Evolutionary conservation across 352 stramenopile genomes (phyloP), one percentile per base, ranked within the genome.

Genomic region (Phytophthora tentaculata): DNA sequence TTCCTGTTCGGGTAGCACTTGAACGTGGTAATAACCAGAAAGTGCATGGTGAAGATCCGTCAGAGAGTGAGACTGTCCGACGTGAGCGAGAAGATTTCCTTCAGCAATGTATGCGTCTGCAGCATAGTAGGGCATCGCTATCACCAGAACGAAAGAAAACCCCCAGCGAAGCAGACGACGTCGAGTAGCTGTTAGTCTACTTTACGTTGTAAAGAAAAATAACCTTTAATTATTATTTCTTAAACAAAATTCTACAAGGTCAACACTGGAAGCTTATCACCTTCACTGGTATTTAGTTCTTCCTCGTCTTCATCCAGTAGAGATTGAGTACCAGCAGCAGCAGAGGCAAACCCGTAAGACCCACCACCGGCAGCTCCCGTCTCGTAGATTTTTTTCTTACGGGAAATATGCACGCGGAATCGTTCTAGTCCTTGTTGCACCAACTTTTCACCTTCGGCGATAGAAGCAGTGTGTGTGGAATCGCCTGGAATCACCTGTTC

Each of bases 381-480:
- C 28, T 76, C 61, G 57, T 81, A 78, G 41, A 73, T 56, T 32
- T 74, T 78, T 47, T 78, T 80, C 50, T 73, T 76, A 29, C 73
- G 67, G 1, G 72, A 70, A 23, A 86, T 76, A 12, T 77, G 41
- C 26, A 68, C 63, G 13, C 50, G 67, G 41, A 81, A 76, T 37
- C 71, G 73, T 50, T 88, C 84, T 12, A 89, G 60, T 5, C 80
- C 84, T 58, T 85, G 77, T 17, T 77, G 71, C 13, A 90, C 71
- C 8, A 91, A 72, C 19, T 59, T 51, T 50, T 89, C 84, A 9
- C 84, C 80, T 44, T 84, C 78, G 10, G 32, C 29, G 49, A 92
- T 75, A 32, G 80, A 61, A 45, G 68, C 59, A 45, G 73, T 65
- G 50, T 92, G 80, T 0, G 73, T 24, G 9, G 44, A 13, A 48